A percentile compares a stretch with the other conserved stretches of the same genome.
Conservation (phyloP, 768 basidiomycete species). For the Hericium alpestre region DNA sequence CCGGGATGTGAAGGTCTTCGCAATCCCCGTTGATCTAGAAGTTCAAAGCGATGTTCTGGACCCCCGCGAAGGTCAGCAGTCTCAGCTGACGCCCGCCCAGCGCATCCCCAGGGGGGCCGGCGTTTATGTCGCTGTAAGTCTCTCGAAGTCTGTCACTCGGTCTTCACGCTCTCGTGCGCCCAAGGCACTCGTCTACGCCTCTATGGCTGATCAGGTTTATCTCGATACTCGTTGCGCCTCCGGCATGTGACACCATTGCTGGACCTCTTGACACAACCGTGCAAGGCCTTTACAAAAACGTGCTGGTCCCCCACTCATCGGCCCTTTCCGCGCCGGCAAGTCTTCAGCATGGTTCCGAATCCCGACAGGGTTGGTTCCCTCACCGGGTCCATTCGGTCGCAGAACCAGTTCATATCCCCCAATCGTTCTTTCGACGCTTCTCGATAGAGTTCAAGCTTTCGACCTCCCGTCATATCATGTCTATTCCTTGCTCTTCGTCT, state of each 20-base stretch:
- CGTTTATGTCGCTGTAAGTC: background rate
- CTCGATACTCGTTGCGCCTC: constrained; percentile 1
- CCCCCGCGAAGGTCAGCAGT: background rate
- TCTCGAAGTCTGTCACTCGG: background rate
- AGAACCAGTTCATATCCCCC: constrained; percentile 1
- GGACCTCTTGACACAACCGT: constrained; percentile 6
- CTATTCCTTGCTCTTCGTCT: constrained; percentile 28
- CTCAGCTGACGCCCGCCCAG: background rate
- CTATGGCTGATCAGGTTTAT: constrained; percentile 6
- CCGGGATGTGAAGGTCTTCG: too few species aligned
- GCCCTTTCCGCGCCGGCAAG: constrained; percentile 7
- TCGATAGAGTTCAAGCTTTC: constrained; percentile 10
- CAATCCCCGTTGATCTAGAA: background rate
- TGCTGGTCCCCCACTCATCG: constrained; percentile 8
- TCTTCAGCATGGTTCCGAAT: constrained; percentile 1
- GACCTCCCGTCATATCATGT: constrained; percentile 37
- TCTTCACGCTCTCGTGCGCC: background rate
- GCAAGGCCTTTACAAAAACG: constrained; percentile 5
- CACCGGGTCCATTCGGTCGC: background rate
- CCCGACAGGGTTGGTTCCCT: constrained; percentile 3
- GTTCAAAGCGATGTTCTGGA: background rate
- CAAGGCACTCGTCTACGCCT: constrained; percentile 3
- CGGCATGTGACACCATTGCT: constrained; percentile 9
- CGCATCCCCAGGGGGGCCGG: background rate
- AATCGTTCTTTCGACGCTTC: constrained; percentile 7